Conservation (phyloP, 2,329 filamentous ascomycete genomes). For the Calonectria montana region DNA sequence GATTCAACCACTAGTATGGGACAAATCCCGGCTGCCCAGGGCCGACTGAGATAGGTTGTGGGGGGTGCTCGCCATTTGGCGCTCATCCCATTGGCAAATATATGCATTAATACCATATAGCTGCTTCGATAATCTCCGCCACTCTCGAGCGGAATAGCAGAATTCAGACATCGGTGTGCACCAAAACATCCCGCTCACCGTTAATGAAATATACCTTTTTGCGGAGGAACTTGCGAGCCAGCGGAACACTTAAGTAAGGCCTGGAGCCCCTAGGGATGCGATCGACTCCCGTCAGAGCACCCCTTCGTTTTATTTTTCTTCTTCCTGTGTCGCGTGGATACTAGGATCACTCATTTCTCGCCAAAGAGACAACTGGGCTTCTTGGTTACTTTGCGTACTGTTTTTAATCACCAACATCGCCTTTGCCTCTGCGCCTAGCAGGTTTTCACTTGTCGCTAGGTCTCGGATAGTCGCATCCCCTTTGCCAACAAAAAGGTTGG, state of each 20-base stretch:
- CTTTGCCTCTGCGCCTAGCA: slow-evolving; percentile 3
- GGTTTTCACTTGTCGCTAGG: slow-evolving; percentile 19
- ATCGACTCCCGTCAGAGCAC: slow-evolving; percentile 31
- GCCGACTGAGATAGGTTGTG: slow-evolving; percentile 3
- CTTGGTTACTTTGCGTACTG: slow-evolving; percentile 3
- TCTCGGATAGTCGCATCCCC: slow-evolving; percentile 29
- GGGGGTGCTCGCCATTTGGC: background rate
- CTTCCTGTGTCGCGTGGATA: slow-evolving; percentile 25
- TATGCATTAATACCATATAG: slow-evolving; percentile 20
- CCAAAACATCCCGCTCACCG: slow-evolving; percentile 25
- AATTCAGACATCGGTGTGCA: slow-evolving; percentile 40
- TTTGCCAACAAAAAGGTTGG: slow-evolving; percentile 24
- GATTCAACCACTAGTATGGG: slow-evolving; percentile 21
- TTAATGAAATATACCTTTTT: slow-evolving; percentile 26
- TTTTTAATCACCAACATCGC: slow-evolving; percentile 13
- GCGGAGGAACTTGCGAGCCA: slow-evolving; percentile 28
- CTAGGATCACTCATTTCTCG: slow-evolving; percentile 21
- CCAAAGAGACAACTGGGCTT: background rate
- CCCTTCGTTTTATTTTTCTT: slow-evolving; percentile 31
- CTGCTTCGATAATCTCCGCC: slow-evolving; percentile 19
- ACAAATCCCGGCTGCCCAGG: slow-evolving; percentile 23
- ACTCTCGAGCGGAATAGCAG: slow-evolving; percentile 12
- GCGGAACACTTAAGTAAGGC: slow-evolving; percentile 39
- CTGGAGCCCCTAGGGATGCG: slow-evolving; percentile 28
- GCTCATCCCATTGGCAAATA: slow-evolving; percentile 25